Percentiles rank a stretch among this genome's conserved stretches.
Conservation (phyloP, 345 rosid species). For the Melastoma malabathricum region DNA sequence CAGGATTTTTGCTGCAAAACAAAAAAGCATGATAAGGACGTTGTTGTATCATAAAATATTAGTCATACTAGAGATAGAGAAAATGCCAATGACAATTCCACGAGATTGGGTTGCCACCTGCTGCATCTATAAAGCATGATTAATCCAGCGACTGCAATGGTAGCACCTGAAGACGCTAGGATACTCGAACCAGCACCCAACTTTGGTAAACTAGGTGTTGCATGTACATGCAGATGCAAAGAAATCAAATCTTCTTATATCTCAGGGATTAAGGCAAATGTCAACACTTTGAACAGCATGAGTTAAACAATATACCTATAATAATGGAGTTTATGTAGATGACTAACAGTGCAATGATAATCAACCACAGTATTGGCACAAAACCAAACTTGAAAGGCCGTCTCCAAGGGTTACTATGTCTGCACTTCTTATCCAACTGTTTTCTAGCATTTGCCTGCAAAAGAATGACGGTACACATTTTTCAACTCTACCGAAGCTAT, state of each 20-base stretch:
- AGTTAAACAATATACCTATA: slow-evolving; percentile 29
- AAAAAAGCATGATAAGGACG: neutral
- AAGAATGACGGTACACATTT: neutral
- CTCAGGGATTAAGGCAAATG: no score
- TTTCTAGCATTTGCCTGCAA: slow-evolving; percentile 86
- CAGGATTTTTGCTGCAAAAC: slow-evolving; percentile 84
- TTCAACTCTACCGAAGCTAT: neutral
- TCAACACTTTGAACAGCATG: slow-evolving; percentile 6
- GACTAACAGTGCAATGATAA: slow-evolving; percentile 50
- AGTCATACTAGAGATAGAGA: no score
- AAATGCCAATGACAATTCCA: no score
- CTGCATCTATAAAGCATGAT: slow-evolving; percentile 81
- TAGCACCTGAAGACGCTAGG: slow-evolving; percentile 75
- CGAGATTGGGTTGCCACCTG: slow-evolving; percentile 34
- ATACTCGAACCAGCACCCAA: slow-evolving; percentile 60
- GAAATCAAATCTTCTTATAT: no score
- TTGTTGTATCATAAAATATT: neutral
- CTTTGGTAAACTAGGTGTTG: slow-evolving; percentile 73
- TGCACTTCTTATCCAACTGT: slow-evolving; percentile 64
- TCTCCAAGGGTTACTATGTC: slow-evolving; percentile 53
- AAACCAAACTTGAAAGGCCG: slow-evolving; percentile 68
- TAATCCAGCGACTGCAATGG: slow-evolving; percentile 64
- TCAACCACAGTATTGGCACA: slow-evolving; percentile 71
- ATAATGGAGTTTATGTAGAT: slow-evolving; percentile 60
- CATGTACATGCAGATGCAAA: slow-evolving; percentile 5